Evolutionary conservation across 108 stramenopile species (phyloP), one percentile per base, ranked within the genome.

Genomic region (Schizochytrium sp.): DNA sequence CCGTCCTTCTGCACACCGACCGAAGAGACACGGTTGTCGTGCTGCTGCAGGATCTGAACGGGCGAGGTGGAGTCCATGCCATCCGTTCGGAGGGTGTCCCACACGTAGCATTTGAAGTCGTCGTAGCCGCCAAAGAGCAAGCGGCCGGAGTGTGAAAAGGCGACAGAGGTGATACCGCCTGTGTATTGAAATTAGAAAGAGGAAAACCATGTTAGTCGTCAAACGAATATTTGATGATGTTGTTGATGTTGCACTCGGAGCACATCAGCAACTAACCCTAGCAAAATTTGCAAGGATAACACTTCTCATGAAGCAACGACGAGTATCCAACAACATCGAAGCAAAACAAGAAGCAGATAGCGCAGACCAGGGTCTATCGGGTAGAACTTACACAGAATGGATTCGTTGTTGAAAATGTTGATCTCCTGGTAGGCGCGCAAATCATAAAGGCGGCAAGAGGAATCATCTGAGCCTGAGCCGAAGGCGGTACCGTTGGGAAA

Each of bases 401-500:
- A 93, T 50, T 96, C 94, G 72, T 93, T 94, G 57, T 95, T 95
- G 92, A 99, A 99, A 61, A 89, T 87, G 90, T 96, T 94, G 15
- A 99, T 95, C 92, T 97, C 96, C 38, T 95, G 94, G 90, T 96
- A 97, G 88, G 95, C 93, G 72, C 99, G 94, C 92, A 98, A 92
- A 91, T 99, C 99, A 89, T 97, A 99, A 60, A 98, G 89, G 10
- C 97, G 95, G 91, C 95, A 96, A 5, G 95, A 95, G 46, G 96
- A 95, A 93, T 99, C 99, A 88, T 99, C 97, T 61, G 97, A 97
- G n/a, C 97, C 98, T 4, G 97, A 96, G 38, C 96, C 97, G 89
- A 97, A 95, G 87, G 94, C 93, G 76, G 94, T 95, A 42, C 95
- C 96, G 93, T 98, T 97, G 57, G 96, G 96, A 92, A 99, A 96